Base-by-base conservation (phyloP, 148 eudicot genomes). In the Talinum fruticosum region DNA sequence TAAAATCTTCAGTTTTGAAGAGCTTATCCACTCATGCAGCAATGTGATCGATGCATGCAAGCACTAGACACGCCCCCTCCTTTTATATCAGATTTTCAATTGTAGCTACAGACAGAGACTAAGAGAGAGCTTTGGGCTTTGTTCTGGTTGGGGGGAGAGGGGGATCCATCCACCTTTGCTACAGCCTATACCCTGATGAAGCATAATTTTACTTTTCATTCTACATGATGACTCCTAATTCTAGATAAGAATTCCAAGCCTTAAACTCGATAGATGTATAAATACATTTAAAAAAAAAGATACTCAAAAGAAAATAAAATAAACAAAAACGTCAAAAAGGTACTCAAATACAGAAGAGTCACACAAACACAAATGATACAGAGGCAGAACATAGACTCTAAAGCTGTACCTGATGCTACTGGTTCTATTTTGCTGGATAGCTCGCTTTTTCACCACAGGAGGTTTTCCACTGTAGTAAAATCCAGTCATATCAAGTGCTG, bases 401-500 rank as follows among this genome's bases (percentile, higher is more conserved):
- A 10, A 34, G 32, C 45, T 32, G 69, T 88, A 95, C 99, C 99
- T 96, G 44, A 79, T 84, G 41, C 91, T 86, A 83, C 81, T 83
- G 14, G 91, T 86, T 80, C 91, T 90, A 84, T 82, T 84, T 34
- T 88, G 84, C 83, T 84, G 97, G 66, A 54, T 82, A 76, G 88
- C 75, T 83, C 83, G 87, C 81, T 72, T 93, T 79, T 91, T 93
- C 29, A 84, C 85, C 59, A 87, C 87, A 44, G 82, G 72, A 80
- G 91, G 85, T 83, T 90, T 93, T 68, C 97, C 99, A 73, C 99
- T 93, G 82, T 84, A 93, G 82, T 96, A 96, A 85, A 96, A 93
- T 82, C 97, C 99, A 73, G 94, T 96, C 86, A 93, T 83, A 85
- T 96, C 92, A 85, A 96, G 97, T 62, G 97, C 94, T 87, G 87